Conservation (phyloP, 2,329 filamentous ascomycete genomes). For the Penicillium crustosum region DNA sequence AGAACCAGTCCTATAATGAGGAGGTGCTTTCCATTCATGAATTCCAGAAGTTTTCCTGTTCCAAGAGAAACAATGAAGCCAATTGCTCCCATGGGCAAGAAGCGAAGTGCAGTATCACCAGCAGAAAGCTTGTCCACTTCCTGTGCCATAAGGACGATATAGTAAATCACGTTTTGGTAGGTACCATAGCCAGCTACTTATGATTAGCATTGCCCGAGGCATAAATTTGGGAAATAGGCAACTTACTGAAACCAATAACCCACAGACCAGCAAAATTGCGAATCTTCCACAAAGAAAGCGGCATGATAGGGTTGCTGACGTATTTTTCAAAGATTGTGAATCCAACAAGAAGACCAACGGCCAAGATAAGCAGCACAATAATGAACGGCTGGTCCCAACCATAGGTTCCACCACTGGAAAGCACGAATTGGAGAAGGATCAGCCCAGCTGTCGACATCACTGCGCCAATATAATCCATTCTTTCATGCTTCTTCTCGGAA, state of each 20-base stretch:
- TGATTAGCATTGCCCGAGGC: constrained; percentile 4
- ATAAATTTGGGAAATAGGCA: not conserved
- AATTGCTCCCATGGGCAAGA: constrained; percentile 44
- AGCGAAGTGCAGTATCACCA: constrained; percentile 42
- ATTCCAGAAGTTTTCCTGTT: constrained; percentile 40
- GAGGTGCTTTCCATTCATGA: constrained; percentile 40
- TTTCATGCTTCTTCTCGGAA: constrained; percentile 34
- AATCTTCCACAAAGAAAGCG: constrained; percentile 48
- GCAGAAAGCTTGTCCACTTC: constrained; percentile 42
- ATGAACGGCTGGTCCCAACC: constrained; percentile 49
- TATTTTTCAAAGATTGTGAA: constrained; percentile 47
- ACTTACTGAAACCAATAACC: constrained; percentile 46
- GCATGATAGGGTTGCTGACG: constrained; percentile 49
- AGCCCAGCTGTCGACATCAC: constrained; percentile 45
- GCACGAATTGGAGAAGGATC: constrained; percentile 48
- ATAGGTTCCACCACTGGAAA: constrained; percentile 49
- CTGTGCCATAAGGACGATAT: constrained; percentile 45
- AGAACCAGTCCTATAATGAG: constrained; percentile 38
- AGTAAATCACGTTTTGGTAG: constrained; percentile 47
- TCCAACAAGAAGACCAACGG: constrained; percentile 39
- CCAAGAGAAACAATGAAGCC: constrained; percentile 41
- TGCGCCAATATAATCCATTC: constrained; percentile 46
- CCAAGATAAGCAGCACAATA: constrained; percentile 43
- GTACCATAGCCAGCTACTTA: constrained; percentile 42
- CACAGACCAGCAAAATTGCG: constrained; percentile 49